phyloP scores from a whole-genome alignment of 306 rosid genomes.

The Cucurbita ficifolia region DNA sequence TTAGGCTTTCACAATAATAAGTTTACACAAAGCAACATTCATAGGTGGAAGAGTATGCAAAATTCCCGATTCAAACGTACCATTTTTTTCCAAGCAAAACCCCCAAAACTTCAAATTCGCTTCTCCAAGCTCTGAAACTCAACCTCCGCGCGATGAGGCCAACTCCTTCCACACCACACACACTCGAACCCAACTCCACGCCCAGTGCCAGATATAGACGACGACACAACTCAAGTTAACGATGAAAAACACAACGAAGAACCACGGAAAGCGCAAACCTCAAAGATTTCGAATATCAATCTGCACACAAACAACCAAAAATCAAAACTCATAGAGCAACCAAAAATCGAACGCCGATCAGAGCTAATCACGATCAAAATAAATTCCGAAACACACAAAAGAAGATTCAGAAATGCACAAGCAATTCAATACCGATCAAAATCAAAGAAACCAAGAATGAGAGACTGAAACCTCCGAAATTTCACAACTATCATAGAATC shows the following conservation, averaged over 20 bases:
- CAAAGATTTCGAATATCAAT: slow-evolving; percentile 5
- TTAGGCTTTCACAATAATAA: background rate
- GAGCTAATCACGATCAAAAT: slow-evolving; percentile 11
- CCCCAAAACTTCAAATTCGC: background rate
- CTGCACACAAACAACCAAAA: background rate
- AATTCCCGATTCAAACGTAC: slow-evolving; percentile 13
- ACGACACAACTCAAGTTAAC: slow-evolving; percentile 9
- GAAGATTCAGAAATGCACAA: background rate
- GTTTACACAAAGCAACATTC: background rate
- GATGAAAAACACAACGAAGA: slow-evolving; percentile 7
- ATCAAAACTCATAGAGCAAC: background rate
- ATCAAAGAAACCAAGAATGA: slow-evolving; percentile 5
- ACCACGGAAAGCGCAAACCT: slow-evolving; percentile 10
- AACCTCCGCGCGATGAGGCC: background rate
- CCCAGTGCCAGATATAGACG: slow-evolving; percentile 9
- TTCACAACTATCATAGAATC: background rate
- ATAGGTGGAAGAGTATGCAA: background rate
- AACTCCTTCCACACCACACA: slow-evolving; percentile 2
- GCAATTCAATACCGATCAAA: background rate
- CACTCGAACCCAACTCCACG: slow-evolving; percentile 1
- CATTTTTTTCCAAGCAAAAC: slow-evolving; percentile 16
- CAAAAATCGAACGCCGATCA: slow-evolving; percentile 13
- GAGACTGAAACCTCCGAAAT: background rate
- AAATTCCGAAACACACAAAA: background rate
- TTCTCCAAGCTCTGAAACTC: background rate